Conservation (phyloP, 129 eudicot genomes). For the Kitagawia praeruptora region DNA sequence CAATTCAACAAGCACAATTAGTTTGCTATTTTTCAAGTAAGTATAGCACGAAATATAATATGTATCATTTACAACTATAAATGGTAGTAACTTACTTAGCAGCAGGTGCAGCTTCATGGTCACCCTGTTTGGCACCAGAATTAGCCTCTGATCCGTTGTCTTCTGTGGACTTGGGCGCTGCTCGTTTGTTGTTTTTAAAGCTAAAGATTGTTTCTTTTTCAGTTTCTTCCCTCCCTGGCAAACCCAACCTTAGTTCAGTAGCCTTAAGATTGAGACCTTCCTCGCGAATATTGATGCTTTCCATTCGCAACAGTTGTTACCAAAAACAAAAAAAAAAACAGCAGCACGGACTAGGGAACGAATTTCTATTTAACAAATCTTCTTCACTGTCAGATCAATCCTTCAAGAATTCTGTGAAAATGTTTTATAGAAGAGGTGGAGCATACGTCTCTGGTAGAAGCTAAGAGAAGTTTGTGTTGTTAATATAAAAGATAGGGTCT, state of each 20-base stretch:
- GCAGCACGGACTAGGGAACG: no score
- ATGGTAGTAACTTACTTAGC: slow-evolving; percentile 49
- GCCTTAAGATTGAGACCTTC: slow-evolving; percentile 42
- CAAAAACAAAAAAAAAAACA: no score
- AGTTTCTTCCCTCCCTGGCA: slow-evolving; percentile 53
- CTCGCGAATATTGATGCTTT: slow-evolving; percentile 30
- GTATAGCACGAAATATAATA: background rate
- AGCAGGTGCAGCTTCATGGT: slow-evolving; percentile 36
- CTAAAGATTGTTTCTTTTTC: slow-evolving; percentile 24
- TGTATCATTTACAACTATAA: background rate
- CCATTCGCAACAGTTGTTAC: slow-evolving; percentile 12
- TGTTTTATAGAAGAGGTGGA: background rate
- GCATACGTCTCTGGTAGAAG: background rate
- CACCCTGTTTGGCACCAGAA: slow-evolving; percentile 27
- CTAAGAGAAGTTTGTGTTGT: background rate
- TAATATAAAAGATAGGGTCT: background rate
- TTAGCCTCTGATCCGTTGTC: slow-evolving; percentile 19
- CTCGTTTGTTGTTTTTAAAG: slow-evolving; percentile 47
- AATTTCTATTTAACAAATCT: no score
- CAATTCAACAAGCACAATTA: slow-evolving; percentile 1
- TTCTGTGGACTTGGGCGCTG: slow-evolving; percentile 26
- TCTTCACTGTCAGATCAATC: background rate
- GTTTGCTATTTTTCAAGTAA: background rate
- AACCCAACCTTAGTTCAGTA: slow-evolving; percentile 39
- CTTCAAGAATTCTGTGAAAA: background rate